Base-by-base conservation (phyloP, 371 early-diverging fungal species). In the Funneliformis caledonium region DNA sequence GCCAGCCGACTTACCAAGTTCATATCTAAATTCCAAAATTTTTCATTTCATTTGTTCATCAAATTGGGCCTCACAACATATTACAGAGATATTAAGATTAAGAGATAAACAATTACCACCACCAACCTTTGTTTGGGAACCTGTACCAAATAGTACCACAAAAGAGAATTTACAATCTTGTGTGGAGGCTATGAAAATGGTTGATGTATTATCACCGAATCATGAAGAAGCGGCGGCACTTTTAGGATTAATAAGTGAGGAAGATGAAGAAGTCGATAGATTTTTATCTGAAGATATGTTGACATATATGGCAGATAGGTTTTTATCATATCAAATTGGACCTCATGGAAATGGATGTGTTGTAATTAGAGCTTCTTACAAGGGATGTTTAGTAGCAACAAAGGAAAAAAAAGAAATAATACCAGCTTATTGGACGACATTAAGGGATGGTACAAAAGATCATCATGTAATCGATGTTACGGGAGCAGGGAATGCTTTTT, bases 71-170 rank as follows among this genome's bases (percentile, higher is more conserved):
- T 12, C 9, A 56, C 68, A 68, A 42, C 68, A 78, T 37, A 52
- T 78, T 65, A 52, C 48, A 26, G 78, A 50, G 16, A 67, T 78
- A 37, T 62, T 78, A 50, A 31, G 43, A 52, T 69, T 78, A 16
- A 45, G 78, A 9, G 78, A 78, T 43, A 78, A 78, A 47, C 50
- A 50, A 56, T 78, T 78, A 22, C 78, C 78, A 7, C 26, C 43
- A 50, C 78, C 78, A 16, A 33, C 52, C 16, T 78, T 78, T 69
- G 68, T 78, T 11, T 78, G 78, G 78, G 78, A 78, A 52, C 78
- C 78, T 31, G 50, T 48, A 52, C 78, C 78, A 45, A 52, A 69
- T 31, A 42, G 47, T 78, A n/a, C 69, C 1, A 62, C 9, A 31
- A 78, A 69, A 78, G 69, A 50, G 26, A 48, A 68, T 67, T 42